These are phyloP conservation scores for Suhomyces sp. DNA, from an alignment of 805 yeast genomes.

Conservation along the genomic window DNA sequence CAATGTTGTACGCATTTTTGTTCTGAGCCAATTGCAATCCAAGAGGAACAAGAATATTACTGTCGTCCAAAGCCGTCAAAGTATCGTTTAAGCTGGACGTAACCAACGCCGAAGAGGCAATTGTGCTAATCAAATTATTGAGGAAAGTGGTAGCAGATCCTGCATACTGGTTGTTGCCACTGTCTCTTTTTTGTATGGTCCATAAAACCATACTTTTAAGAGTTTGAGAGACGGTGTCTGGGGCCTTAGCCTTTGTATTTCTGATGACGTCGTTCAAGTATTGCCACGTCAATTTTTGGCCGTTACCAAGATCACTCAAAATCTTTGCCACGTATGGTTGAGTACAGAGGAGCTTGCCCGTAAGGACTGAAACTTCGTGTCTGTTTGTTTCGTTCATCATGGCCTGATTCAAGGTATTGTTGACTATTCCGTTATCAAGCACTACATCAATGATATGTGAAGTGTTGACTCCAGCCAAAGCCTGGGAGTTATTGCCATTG, in stretches of 20 bases:
- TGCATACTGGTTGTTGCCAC: slow-evolving; percentile 12
- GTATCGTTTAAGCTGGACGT: slow-evolving; percentile 18
- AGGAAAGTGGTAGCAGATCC: slow-evolving; percentile 35
- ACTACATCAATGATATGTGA: slow-evolving; percentile 20
- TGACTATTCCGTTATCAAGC: slow-evolving; percentile 26
- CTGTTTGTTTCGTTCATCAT: slow-evolving; percentile 31
- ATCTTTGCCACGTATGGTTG: slow-evolving; percentile 30
- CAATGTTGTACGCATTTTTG: slow-evolving; percentile 15
- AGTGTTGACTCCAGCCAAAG: slow-evolving; percentile 15
- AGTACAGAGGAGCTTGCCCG: slow-evolving; percentile 25
- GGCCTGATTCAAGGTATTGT: slow-evolving; percentile 22
- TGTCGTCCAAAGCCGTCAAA: slow-evolving; percentile 28
- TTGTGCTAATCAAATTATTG: slow-evolving; percentile 22
- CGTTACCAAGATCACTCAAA: slow-evolving; percentile 32
- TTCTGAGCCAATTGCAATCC: slow-evolving; percentile 25
- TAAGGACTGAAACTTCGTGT: slow-evolving; percentile 18
- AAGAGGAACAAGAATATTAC: slow-evolving; percentile 29
- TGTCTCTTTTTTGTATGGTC: slow-evolving; percentile 4
- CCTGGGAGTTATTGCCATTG: not conserved
- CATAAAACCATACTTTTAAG: slow-evolving; percentile 1
- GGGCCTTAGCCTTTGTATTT: slow-evolving; percentile 27
- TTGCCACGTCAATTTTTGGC: slow-evolving; percentile 27
- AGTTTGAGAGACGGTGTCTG: slow-evolving; percentile 5
- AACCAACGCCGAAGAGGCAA: slow-evolving; percentile 6
- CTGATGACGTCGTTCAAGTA: slow-evolving; percentile 28